Percentiles rank a stretch among this genome's conserved stretches.
Conservation (phyloP, 768 basidiomycete species). For the Kwoniella newhampshirensis region DNA sequence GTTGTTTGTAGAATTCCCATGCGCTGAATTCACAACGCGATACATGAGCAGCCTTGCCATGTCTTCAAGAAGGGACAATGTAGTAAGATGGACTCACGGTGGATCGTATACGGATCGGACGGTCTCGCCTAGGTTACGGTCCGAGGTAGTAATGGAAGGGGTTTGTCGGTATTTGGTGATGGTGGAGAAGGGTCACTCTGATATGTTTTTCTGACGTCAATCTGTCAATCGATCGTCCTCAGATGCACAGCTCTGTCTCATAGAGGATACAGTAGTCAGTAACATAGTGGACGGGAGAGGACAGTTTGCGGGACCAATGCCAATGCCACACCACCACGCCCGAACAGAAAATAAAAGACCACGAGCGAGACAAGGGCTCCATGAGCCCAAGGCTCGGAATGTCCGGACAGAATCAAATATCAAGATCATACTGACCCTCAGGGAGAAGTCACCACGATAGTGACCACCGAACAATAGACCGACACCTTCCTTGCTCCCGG, state of each 20-base stretch:
- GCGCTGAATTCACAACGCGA: too few relatives aligned
- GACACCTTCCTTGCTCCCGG: neutral
- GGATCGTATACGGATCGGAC: constrained; percentile 35
- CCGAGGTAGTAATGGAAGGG: constrained; percentile 25
- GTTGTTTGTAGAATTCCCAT: constrained; percentile 41
- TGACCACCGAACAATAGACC: constrained; percentile 38
- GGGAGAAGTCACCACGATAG: constrained; percentile 35
- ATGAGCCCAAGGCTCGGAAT: neutral
- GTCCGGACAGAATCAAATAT: neutral
- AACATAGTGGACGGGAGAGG: neutral
- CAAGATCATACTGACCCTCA: constrained; percentile 30
- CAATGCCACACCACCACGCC: too few relatives aligned
- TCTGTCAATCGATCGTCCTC: too few relatives aligned
- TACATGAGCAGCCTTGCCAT: too few relatives aligned
- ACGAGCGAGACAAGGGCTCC: neutral
- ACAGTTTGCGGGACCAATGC: neutral
- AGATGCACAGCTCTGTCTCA: too few relatives aligned
- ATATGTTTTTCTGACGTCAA: too few relatives aligned
- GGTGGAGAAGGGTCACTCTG: too few relatives aligned
- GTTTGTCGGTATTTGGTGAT: constrained; percentile 25
- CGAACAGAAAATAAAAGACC: neutral
- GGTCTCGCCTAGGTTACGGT: constrained; percentile 2
- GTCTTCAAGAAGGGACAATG: neutral
- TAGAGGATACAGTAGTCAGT: neutral
- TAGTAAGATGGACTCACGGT: constrained; percentile 29